Evolutionary conservation across 2,329 filamentous ascomycete genomes (phyloP), one percentile per base, ranked within the genome.

Genomic region (Penicillium sp.): DNA sequence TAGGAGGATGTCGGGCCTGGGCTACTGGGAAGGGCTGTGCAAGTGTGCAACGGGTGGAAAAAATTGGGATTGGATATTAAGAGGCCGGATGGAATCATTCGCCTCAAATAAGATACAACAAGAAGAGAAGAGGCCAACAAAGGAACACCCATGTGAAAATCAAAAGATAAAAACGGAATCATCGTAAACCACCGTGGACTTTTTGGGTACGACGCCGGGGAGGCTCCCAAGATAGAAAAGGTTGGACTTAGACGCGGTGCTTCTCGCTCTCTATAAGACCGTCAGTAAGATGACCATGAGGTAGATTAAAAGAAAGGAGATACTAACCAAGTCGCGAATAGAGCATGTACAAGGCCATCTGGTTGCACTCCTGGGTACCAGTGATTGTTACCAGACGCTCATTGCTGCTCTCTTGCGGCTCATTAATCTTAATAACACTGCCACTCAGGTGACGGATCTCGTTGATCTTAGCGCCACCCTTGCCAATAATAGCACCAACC

Each of bases 281-380:
- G 52, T 55, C 52, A 59, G 60, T 59, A 37, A 57, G 34, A 4
- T 4, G 19, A 8, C 16, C 28, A 23, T 13, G 8, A 3, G 11
- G 39, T 16, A 1, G 34, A 1, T 23, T 10, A 3, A 7, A 16
- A 11, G 8, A 8, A 4, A 3, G 9, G 10, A 18, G 16, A 36
- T 9, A 67, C 64, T 52, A 77, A 96, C 94, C 94, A 74, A 99
- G 89, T 82, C 94, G 87, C 56, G 91, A 95, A 77, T 99, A 99
- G 51, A 99, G 85, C 92, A 99, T 97, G 79, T 97, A 99, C 52
- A 99, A 79, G n/a, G 94, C 94, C 92, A 99, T 97, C 70, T 96
- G 91, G 78, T 99, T 99, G 81, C 92, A 97, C 77, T 99, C 94
- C 67, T 95, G 92, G 5, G 94, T 97, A 61, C 94, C 94, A 2